Percentiles rank a stretch among this genome's conserved stretches.
Evolutionary conservation across 495 filamentous ascomycete genomes (phyloP).

Genomic region (Talaromyces ruber): DNA sequence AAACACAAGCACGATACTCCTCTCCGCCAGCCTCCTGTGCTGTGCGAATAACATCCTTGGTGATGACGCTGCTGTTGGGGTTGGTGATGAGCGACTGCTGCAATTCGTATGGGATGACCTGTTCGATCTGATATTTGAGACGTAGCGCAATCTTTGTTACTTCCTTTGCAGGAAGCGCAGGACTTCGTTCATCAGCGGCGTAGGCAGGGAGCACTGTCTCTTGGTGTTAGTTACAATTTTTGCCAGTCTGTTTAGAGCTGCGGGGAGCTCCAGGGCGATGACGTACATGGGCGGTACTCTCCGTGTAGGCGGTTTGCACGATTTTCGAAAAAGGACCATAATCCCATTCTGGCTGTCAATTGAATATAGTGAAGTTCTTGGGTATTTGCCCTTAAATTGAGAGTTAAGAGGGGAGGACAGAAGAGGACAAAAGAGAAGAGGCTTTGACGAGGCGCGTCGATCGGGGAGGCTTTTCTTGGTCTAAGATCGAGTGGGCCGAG

Average conservation of each 20-base stretch:
- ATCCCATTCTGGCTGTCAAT: constrained; percentile 17
- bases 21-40: constrained; percentile 72
- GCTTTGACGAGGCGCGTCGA: not conserved
- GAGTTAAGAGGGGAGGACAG: not conserved
- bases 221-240: constrained; percentile 19
- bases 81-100: constrained; percentile 60
- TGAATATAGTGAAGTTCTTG: not conserved
- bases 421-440: not conserved
- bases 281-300: constrained; percentile 33
- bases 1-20: constrained; percentile 67
- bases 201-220: constrained; percentile 28
- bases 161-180: constrained; percentile 53
- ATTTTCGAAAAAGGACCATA: constrained; percentile 25
- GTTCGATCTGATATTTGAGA: constrained; percentile 84
- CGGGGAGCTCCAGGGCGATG: not conserved
- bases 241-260: not conserved
- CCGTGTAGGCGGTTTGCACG: constrained; percentile 17
- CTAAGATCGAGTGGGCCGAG: not conserved
- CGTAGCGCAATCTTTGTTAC: constrained; percentile 85
- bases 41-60: constrained; percentile 63
- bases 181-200: constrained; percentile 17
- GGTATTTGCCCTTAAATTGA: not conserved
- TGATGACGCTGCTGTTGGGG: constrained; percentile 80
- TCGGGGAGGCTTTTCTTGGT: not conserved
- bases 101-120: constrained; percentile 80